Evolutionary conservation across 345 rosid genomes (phyloP).

Genomic region (Lepidium africanum): DNA sequence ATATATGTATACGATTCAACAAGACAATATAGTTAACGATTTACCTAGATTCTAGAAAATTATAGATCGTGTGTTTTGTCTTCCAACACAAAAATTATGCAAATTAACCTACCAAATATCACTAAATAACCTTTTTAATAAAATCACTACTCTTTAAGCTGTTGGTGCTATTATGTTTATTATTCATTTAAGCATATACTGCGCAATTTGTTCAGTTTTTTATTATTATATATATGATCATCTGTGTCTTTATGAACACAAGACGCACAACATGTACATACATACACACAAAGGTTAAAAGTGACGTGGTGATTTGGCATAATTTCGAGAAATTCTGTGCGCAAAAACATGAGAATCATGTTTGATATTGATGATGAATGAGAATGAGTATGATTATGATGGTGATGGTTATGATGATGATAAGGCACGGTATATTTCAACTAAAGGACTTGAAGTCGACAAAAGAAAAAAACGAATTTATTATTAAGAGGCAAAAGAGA

Average conservation of each 20-base stretch:
- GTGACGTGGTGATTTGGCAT: background rate
- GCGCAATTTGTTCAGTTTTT: background rate
- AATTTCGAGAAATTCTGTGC: conserved; percentile 12
- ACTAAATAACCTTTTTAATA: background rate
- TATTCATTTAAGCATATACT: background rate
- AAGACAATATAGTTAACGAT: background rate
- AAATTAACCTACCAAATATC: background rate
- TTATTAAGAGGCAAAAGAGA: conserved; percentile 13
- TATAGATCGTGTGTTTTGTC: background rate
- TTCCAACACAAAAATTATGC: background rate
- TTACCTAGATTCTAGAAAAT: background rate
- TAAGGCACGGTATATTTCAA: background rate
- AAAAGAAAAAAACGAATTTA: background rate
- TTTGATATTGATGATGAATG: background rate
- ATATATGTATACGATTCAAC: background rate
- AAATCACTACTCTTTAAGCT: background rate
- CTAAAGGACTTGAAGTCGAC: background rate
- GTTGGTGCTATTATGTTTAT: background rate
- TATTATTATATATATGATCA: background rate
- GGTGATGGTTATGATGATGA: background rate
- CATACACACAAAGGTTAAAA: background rate
- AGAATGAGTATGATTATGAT: background rate
- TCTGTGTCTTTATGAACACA: background rate
- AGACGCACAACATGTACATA: background rate
- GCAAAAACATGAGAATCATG: conserved; percentile 10